These are phyloP conservation scores for Penicillium sp. DNA, from an alignment of 2,329 filamentous ascomycete genomes.

Conservation along the genomic window DNA sequence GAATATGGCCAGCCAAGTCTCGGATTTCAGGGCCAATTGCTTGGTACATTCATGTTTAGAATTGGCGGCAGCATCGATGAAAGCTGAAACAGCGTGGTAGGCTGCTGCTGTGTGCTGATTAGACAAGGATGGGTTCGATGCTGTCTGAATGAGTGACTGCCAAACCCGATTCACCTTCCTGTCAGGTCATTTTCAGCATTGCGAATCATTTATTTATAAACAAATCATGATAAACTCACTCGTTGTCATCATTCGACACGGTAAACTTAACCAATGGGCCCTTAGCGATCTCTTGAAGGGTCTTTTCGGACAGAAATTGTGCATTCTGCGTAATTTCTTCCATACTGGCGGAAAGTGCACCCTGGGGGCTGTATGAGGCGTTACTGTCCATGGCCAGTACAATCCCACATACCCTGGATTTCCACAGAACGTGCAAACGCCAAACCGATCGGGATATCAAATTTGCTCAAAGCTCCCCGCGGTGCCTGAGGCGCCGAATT, in stretches of 20 bases:
- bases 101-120: conserved; percentile 42
- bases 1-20: conserved; percentile 42
- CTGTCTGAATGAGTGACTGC: conserved; percentile 42
- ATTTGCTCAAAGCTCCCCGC: conserved; percentile 27
- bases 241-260: conserved; percentile 28
- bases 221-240: conserved; percentile 27
- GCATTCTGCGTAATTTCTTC: conserved; percentile 35
- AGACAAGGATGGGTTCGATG: conserved; percentile 38
- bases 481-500: conserved; percentile 27
- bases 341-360: conserved; percentile 23
- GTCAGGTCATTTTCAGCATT: conserved; percentile 7
- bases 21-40: conserved; percentile 32
- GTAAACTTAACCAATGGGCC: conserved; percentile 37
- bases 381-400: conserved; percentile 24
- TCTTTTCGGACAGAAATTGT: conserved; percentile 36
- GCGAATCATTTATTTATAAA: background rate
- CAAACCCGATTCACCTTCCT: conserved; percentile 39
- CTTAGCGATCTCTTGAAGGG: conserved; percentile 34
- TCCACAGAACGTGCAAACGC: conserved; percentile 1
- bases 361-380: conserved; percentile 10
- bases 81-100: conserved; percentile 47
- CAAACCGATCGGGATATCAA: conserved; percentile 12
- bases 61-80: conserved; percentile 38
- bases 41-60: conserved; percentile 34
- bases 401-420: conserved; percentile 15